Evolutionary conservation across 148 eudicot genomes (phyloP), one percentile per base, ranked within the genome.

Genomic region (Vaccinium myrtillus): DNA sequence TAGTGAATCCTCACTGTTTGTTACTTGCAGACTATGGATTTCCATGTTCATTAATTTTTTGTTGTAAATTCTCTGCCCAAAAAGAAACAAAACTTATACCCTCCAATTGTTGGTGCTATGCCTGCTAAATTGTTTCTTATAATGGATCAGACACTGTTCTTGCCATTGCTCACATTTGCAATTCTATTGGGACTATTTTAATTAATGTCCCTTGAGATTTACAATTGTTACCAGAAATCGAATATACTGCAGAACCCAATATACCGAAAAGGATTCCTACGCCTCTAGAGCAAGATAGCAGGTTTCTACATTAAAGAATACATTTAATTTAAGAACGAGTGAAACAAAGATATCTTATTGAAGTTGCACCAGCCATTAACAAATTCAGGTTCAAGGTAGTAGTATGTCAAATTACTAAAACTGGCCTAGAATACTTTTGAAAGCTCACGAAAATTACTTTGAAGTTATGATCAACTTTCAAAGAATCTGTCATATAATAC

Each of bases 341-440:
- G 80, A 51, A 48, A 50, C 36, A 50, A 50, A 50, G 23, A 46
- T 43, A 14, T 48, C 83, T 27, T 54, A 4, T 25, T 32, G 23
- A 55, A 67, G 9, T 25, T 32, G 23, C 74, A 81, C 39, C 50
- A 48, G 13, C 39, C 25, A 8, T 69, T 9, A 49, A 49, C 39
- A 81, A n/a, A 48, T 25, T 48, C 18, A 46, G 59, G n/a, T 63
- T 61, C 74, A 10, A 59, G 13, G 65, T 50, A 51, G 25, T 43
- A 23, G 43, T 25, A 81, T 81, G 59, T 58, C 58, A 23, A 25
- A 67, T 81, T 69, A 46, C 78, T 82, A 43, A 70, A 70, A 54
- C 67, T 55, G 75, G 71, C 59, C 23, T 48, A 30, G 30, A 67
- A 70, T 18, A 11, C 78, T 69, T 43, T 69, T 82, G 63, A 70